Evolutionary conservation across 352 stramenopile species (phyloP), one percentile per base, ranked within the genome.

Genomic region (Phytophthora agathidicida): DNA sequence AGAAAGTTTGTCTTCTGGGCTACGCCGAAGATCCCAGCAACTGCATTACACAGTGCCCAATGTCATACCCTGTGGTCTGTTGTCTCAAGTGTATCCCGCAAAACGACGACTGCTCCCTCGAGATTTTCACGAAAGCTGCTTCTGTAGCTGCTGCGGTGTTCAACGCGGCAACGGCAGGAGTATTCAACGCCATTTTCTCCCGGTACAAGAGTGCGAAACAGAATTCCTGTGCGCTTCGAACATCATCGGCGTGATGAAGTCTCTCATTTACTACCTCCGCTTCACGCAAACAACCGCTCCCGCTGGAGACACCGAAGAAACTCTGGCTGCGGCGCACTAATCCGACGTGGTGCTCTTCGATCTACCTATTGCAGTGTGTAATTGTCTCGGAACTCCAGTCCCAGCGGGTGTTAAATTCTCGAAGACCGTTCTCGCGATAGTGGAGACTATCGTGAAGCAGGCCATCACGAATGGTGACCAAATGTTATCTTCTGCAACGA

Each of bases 71-170:
- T 2, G 71, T 84, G 9, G 43, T 69, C 32, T 85, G 75, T 33
- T 72, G 54, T 35, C 65, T 76, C 54, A 67, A 86, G 53, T 86
- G 75, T 30, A 47, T 81, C 24, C 74, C 56, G 20, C 71, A 79
- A 37, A 84, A 79, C 56, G 58, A 67, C 26, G 74, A 81, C 50
- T 85, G 69, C 51, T 67, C 65, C 7, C 30, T 62, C 3, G 61
- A 66, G 23, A 50, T 84, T 10, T 30, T 81, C 20, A 50, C 32
- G 6, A 76, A 77, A 44, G 30, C 64, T 14, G 48, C n/a, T 0
- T 47, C 54, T 3, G 69, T 82, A 1, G 68, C 56, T 6, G 58
- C 51, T 9, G 57, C 42, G 0, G 69, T 45, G 7, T 48, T 82
- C 42, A 75, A 69, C 22, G 31, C 57, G 1, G 68, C 66, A 2